These are phyloP conservation scores for Wickerhamiella bombiphila DNA, from an alignment of 805 yeast genomes.

Conservation along the genomic window DNA sequence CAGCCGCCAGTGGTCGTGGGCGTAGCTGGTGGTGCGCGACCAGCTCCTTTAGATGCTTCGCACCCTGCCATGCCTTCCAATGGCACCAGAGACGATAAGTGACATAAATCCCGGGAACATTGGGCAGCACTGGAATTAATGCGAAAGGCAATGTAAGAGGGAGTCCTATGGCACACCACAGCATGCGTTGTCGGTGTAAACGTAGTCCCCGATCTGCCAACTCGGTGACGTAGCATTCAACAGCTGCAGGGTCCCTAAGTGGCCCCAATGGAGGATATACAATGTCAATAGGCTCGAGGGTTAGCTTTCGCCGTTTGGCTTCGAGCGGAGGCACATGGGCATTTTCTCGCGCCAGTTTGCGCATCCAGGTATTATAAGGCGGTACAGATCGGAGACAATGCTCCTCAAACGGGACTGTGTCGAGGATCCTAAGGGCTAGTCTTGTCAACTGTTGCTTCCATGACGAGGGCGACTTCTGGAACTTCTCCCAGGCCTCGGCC, in stretches of 20 bases:
- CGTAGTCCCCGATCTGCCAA: conserved; percentile 33
- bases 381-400: conserved; percentile 64
- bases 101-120: conserved; percentile 80
- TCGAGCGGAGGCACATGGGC: conserved; percentile 12
- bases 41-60: conserved; percentile 47
- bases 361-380: conserved; percentile 41
- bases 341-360: conserved; percentile 29
- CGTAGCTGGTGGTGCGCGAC: conserved; percentile 31
- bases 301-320: conserved; percentile 7
- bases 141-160: conserved; percentile 76
- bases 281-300: conserved; percentile 25
- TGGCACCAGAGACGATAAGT: conserved; percentile 75
- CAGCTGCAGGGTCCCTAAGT: conserved; percentile 18
- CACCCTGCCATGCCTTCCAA: conserved; percentile 62
- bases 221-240: conserved; percentile 26
- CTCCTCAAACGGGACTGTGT: conserved; percentile 67
- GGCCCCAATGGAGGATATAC: conserved; percentile 34
- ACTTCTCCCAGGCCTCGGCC: conserved; percentile 43
- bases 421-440: conserved; percentile 38
- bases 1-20: conserved; percentile 14
- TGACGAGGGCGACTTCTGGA: conserved; percentile 38
- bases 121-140: conserved; percentile 73
- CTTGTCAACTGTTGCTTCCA: conserved; percentile 47
- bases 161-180: conserved; percentile 40
- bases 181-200: conserved; percentile 42